phyloP scores from a whole-genome alignment of 2,329 filamentous ascomycete species.

The Colletotrichum australisinense region DNA sequence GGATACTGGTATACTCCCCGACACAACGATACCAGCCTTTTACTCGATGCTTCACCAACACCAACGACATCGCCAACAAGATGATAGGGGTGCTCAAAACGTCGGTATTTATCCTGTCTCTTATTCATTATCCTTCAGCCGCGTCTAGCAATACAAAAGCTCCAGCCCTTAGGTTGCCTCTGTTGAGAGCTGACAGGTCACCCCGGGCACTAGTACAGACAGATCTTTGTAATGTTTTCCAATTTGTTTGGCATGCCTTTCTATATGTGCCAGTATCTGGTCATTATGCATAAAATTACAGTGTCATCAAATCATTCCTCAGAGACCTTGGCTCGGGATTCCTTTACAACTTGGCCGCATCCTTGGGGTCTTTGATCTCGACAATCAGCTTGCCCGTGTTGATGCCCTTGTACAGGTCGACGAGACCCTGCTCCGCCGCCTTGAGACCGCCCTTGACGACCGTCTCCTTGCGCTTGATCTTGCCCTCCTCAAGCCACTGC shows the following conservation, averaged over 20 bases:
- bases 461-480: constrained; percentile 77
- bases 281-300: constrained; percentile 30
- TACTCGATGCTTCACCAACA: not conserved
- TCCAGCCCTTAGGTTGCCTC: too few species aligned
- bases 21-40: not conserved
- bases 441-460: constrained; percentile 76
- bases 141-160: too few species aligned
- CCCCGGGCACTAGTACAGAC: too few species aligned
- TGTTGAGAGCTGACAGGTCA: too few species aligned
- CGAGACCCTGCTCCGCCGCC: constrained; percentile 71
- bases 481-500: constrained; percentile 77
- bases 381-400: constrained; percentile 78
- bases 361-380: constrained; percentile 56
- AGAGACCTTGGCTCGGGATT: not conserved
- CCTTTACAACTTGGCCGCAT: constrained; percentile 30
- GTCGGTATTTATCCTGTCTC: too few species aligned
- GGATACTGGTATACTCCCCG: not conserved
- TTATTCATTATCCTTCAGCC: too few species aligned
- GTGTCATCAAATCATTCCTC: constrained; percentile 27
- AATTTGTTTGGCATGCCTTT: not conserved
- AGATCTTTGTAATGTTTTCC: not conserved
- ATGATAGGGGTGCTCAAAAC: too few species aligned
- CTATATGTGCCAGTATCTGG: not conserved
- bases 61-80: not conserved
- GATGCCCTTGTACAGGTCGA: constrained; percentile 73